Evolutionary conservation across 345 rosid genomes (phyloP), one percentile per base, ranked within the genome.

Genomic region (Pugionium dolabratum): DNA sequence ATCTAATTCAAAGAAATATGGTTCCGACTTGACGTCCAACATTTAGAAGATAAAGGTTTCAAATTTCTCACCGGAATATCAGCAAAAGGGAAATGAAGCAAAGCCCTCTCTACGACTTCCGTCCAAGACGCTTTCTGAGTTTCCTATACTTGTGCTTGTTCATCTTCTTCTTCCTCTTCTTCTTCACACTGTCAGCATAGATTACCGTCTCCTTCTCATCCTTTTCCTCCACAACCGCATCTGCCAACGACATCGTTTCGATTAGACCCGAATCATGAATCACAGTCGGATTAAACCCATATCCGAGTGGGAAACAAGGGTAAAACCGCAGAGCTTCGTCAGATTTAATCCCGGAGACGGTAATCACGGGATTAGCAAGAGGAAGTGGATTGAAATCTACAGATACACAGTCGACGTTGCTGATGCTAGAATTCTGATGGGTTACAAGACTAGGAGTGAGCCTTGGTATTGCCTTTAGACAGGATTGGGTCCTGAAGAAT

Each of bases 121-220:
- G 63, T 62, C 95, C 79, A 33, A 81, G 86, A 40, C 77, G 76
- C 81, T 85, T 92, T 83, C 86, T 83, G 54, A 86, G 93, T 81
- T 86, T 89, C 82, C 82, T 80, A 49, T 81, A 86, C 85, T 86
- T 89, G 64, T 89, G 96, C 84, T 92, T 92, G 75, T 92, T 92
- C 96, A 87, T 92, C 89, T 89, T 92, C 85, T 79, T 89, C 95
- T 92, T 89, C 83, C 98, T 82, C 86, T 89, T 92, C 86, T 92
- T 92, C 87, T 92, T 90, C 76, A 85, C 90, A 51, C 92, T 87
- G 56, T 90, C 92, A 1, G 92, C 90, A 79, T 93, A 75, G 56
- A 86, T 3, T 50, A 74, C 67, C 0, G 30, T 5, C 46, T 66
- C 62, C 54, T 66, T 27, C 52, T 52, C 69, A 11, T 50, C 71